Evolutionary conservation across 202 grass and related monocot species (phyloP).

Genomic region (Digitaria exilis): DNA sequence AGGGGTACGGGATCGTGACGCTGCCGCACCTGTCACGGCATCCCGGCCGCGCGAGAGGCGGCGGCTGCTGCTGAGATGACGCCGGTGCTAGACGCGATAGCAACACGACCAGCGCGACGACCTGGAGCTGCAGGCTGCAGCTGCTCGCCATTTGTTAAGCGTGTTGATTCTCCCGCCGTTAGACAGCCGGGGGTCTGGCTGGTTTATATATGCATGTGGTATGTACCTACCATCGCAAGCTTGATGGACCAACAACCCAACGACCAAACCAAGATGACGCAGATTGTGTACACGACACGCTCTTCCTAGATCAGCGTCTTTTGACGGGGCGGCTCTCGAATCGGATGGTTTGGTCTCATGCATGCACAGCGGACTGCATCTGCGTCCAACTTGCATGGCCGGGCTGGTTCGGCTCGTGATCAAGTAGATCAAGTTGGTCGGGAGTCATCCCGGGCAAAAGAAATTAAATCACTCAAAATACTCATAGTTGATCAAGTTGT

Average conservation of each 20-base stretch:
- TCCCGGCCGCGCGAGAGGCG: background rate
- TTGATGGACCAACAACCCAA: background rate
- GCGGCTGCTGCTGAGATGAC: background rate
- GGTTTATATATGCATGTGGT: background rate
- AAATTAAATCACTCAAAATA: too few species aligned
- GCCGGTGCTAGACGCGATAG: background rate
- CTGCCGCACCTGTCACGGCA: constrained; percentile 48
- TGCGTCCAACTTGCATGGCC: background rate
- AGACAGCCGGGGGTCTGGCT: too few species aligned
- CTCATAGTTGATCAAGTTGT: too few species aligned
- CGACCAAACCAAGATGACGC: background rate
- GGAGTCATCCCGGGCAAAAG: too few species aligned
- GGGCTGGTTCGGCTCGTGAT: background rate
- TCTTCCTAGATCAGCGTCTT: background rate
- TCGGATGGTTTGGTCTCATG: too few species aligned
- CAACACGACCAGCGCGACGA: background rate
- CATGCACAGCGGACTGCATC: background rate
- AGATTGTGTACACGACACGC: background rate
- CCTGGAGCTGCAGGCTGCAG: background rate
- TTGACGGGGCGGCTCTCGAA: background rate
- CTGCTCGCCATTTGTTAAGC: background rate
- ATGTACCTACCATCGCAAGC: background rate
- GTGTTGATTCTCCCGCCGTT: background rate
- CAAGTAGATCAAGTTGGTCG: background rate
- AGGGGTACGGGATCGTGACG: constrained; percentile 49